These are phyloP conservation scores for Eucalyptus dawsonii DNA, from an alignment of 345 rosid species.

Conservation along the genomic window DNA sequence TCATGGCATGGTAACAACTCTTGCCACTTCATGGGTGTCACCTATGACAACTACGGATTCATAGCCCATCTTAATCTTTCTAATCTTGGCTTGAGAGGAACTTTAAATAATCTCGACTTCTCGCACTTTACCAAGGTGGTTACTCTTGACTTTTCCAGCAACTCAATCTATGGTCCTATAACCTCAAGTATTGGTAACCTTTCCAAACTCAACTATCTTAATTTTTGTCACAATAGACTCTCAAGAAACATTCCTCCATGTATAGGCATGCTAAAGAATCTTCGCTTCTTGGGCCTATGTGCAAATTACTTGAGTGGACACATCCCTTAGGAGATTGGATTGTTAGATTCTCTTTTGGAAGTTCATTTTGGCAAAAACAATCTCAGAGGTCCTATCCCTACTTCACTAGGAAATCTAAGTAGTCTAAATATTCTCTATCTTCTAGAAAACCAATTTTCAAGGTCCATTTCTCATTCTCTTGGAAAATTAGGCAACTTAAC, in stretches of 20 bases:
- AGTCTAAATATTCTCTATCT: too few species aligned
- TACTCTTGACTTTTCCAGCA: background rate
- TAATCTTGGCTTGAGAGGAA: background rate
- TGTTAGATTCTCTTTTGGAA: too few species aligned
- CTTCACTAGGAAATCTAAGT: too few species aligned
- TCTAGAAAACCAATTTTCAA: background rate
- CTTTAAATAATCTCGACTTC: background rate
- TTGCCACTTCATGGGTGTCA: background rate
- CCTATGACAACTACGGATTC: rapidly evolving
- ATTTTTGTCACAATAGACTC: background rate
- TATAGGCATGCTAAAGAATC: too few species aligned
- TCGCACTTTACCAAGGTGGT: background rate
- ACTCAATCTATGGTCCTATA: background rate
- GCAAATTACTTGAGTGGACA: background rate
- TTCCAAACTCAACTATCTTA: background rate
- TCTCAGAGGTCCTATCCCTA: too few species aligned
- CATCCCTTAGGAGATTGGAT: background rate
- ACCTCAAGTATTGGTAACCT: background rate
- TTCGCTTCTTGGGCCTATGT: too few species aligned
- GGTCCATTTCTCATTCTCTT: background rate
- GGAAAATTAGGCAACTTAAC: background rate
- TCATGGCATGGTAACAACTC: background rate
- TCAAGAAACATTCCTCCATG: too few species aligned
- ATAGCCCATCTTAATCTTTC: background rate
- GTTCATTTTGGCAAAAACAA: too few species aligned